A percentile compares a stretch with the other conserved stretches of the same genome.
phyloP scores from a whole-genome alignment of 495 filamentous ascomycete species.

The Lasiosphaeria hispida region DNA sequence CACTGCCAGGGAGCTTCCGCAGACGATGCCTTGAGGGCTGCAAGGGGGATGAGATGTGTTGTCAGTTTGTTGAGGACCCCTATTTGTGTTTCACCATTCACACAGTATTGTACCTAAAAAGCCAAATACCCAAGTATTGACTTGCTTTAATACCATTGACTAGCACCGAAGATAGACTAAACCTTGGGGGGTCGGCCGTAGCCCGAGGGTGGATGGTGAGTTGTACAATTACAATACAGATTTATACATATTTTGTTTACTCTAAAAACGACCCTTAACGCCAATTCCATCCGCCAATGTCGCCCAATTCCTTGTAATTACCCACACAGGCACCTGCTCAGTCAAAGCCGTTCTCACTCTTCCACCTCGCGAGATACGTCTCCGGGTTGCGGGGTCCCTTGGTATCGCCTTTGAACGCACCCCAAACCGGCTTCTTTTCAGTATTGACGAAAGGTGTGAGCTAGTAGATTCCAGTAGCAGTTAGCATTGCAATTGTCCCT shows the following conservation, averaged over 20 bases:
- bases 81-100: not conserved
- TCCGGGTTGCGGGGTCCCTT: conserved; percentile 55
- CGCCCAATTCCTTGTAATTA: no score
- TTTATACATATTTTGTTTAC: not conserved
- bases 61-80: not conserved
- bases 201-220: not conserved
- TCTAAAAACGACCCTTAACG: no score
- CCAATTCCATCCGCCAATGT: no score
- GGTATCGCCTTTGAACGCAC: conserved; percentile 46
- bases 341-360: conserved; percentile 63
- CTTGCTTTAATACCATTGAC: not conserved
- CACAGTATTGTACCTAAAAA: not conserved
- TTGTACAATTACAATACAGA: conserved; percentile 4
- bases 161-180: not conserved
- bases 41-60: no score
- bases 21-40: not conserved
- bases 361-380: conserved; percentile 65
- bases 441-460: conserved; percentile 81
- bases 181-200: not conserved
- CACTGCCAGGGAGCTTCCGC: conserved; percentile 3
- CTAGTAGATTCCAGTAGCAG: conserved; percentile 41
- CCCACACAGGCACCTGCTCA: conserved; percentile 32
- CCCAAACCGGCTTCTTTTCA: conserved; percentile 53
- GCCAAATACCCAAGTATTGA: not conserved
- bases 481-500: not conserved